Conservation (phyloP, 768 basidiomycete genomes). For the Filobasidium floriforme region DNA sequence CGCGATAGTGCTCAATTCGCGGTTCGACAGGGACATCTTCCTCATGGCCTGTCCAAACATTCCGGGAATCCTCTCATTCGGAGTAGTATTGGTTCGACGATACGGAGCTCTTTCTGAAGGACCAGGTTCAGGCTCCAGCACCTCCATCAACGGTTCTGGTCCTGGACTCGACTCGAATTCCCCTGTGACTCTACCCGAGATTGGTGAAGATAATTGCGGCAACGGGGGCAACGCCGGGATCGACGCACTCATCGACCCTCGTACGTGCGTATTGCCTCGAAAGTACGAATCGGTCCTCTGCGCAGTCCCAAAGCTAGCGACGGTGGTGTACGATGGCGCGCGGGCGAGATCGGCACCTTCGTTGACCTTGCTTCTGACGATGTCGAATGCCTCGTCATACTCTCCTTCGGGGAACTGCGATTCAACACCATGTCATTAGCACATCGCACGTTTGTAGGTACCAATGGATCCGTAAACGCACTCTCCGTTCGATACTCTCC, state of each 20-base stretch:
- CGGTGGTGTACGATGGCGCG: conserved; percentile 22
- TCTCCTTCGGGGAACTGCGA: conserved; percentile 25
- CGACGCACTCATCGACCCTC: background rate
- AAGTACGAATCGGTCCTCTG: conserved; percentile 13
- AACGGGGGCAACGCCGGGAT: background rate
- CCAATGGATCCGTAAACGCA: background rate
- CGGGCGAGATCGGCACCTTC: conserved; percentile 13
- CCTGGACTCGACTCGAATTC: background rate
- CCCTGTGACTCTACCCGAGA: background rate
- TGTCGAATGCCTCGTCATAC: conserved; percentile 22
- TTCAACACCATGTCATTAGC: background rate
- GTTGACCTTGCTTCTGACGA: conserved; percentile 12
- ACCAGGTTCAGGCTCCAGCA: background rate
- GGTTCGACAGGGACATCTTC: conserved; percentile 9
- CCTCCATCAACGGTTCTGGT: background rate
- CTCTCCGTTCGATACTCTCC: conserved; percentile 24
- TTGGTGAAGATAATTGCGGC: background rate
- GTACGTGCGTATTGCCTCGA: background rate
- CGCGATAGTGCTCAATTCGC: conserved; percentile 1
- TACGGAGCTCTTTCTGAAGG: background rate
- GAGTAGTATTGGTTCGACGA: background rate
- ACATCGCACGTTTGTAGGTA: background rate
- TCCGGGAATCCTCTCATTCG: conserved; percentile 1
- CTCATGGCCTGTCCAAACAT: conserved; percentile 4
- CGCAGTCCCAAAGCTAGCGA: conserved; percentile 14